These are phyloP conservation scores for Alternaria dauci DNA, from an alignment of 2,329 filamentous ascomycete species.

Conservation along the genomic window DNA sequence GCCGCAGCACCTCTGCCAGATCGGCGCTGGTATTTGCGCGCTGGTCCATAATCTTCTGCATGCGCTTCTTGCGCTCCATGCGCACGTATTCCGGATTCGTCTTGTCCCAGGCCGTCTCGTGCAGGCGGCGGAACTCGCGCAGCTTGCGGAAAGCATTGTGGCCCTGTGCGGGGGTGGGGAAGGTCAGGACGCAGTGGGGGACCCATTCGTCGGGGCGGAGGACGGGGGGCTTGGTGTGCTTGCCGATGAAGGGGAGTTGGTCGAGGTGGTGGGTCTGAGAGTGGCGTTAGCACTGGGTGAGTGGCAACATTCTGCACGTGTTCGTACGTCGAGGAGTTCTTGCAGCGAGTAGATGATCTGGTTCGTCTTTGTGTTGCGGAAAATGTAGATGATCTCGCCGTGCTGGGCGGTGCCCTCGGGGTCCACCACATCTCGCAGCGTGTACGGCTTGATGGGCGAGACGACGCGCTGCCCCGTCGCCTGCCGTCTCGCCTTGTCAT, in stretches of 20 bases:
- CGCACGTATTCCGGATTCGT: constrained; percentile 53
- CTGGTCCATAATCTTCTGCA: constrained; percentile 68
- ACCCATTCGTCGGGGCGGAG: constrained; percentile 71
- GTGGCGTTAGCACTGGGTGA: no score
- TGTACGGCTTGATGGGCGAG: constrained; percentile 34
- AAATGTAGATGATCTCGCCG: constrained; percentile 69
- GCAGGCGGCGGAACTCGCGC: constrained; percentile 54
- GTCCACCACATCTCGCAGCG: constrained; percentile 54
- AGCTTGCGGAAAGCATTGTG: constrained; percentile 60
- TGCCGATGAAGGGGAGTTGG: constrained; percentile 69
- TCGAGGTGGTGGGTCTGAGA: constrained; percentile 61
- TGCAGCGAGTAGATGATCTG: constrained; percentile 71
- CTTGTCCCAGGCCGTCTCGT: constrained; percentile 64
- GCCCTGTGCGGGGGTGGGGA: constrained; percentile 60
- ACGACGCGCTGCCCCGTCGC: constrained; percentile 25
- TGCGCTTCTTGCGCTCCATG: constrained; percentile 59
- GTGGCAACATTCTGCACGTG: no score
- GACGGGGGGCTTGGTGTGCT: constrained; percentile 66
- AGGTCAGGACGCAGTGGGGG: constrained; percentile 66
- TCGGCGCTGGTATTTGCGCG: constrained; percentile 70
- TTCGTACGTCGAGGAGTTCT: constrained; percentile 62
- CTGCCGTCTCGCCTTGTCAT: constrained; percentile 33
- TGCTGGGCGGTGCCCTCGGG: constrained; percentile 46
- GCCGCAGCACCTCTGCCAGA: constrained; percentile 63
- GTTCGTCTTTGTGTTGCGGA: constrained; percentile 68